Conservation (phyloP, 331 rosid genomes). For the Pyracantha coccinea region DNA sequence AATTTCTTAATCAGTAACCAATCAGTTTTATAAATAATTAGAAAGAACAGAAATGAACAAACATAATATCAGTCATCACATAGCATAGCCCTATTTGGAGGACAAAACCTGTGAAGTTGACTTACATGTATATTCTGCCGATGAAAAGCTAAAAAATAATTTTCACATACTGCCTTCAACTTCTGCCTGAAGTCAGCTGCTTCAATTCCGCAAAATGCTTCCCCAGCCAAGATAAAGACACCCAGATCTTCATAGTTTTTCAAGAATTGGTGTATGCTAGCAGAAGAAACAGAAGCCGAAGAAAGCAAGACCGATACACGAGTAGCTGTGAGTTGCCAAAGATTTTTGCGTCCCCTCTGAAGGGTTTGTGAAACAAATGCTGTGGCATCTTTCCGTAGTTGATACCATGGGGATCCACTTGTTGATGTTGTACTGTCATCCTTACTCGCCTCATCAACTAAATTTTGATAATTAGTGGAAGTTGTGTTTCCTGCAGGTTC, state of each 20-base stretch:
- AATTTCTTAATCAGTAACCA: neutral
- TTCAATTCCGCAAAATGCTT: constrained; percentile 94
- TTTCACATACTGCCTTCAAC: constrained; percentile 89
- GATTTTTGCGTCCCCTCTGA: constrained; percentile 85
- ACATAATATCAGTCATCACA: constrained; percentile 12
- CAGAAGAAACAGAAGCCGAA: constrained; percentile 67
- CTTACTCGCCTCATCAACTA: constrained; percentile 34
- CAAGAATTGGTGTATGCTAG: constrained; percentile 94
- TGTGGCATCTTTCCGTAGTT: constrained; percentile 84
- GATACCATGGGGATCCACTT: constrained; percentile 93
- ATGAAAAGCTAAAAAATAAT: constrained; percentile 81
- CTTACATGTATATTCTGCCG: constrained; percentile 93
- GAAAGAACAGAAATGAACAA: neutral
- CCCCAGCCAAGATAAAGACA: constrained; percentile 89
- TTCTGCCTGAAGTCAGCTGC: constrained; percentile 96
- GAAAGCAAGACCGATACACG: constrained; percentile 95
- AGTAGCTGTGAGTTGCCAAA: constrained; percentile 95
- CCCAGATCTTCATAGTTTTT: constrained; percentile 91
- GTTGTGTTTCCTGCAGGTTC: constrained; percentile 28
- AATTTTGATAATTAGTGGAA: constrained; percentile 26
- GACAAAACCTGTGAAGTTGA: constrained; percentile 26
- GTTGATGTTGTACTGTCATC: constrained; percentile 55
- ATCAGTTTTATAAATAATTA: neutral
- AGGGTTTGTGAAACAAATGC: constrained; percentile 81
- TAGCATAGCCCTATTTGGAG: constrained; percentile 9